Base-by-base conservation (phyloP, 2,329 filamentous ascomycete species). In the Ophidiomyces ophidiicola region DNA sequence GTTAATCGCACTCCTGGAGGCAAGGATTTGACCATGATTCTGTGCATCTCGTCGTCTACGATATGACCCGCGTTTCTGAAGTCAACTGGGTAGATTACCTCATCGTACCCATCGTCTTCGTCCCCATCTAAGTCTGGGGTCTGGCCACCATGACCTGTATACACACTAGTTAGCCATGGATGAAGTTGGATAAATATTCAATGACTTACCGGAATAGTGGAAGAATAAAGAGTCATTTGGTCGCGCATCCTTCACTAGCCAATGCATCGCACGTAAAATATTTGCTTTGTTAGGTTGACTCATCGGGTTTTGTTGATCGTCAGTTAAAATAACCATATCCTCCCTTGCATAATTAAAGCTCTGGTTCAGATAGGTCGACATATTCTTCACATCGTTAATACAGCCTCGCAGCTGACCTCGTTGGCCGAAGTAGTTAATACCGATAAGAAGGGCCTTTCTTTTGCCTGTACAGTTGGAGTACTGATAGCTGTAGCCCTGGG, bases 361-460 rank as follows among this genome's bases (percentile, higher is more conserved):
- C 60, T 87, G 77, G 47, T 84, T 83, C 43, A 96, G 68, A 57
- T 94, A 96, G 35, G 74, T 72, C 15, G 86, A 93, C 85, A 96
- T 93, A 66, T 94, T 94, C 63, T 87, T 83, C 30, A 94, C 88
- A 58, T 96, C 88, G 57, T 96, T 94, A 68, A 94, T 94, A 56
- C 88, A 96, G 32, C 88, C 88, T 42, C 86, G 72, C 33, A 94
- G 70, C 67, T 94, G 83, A 19, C 87, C 87, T 42, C 83, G 77
- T 63, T 94, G 87, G 36, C 82, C 79, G 57, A 94, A 94, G 64
- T 96, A 94, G 64, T 94, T 94, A 68, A 94, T 94, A 40, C 88
- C 88, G 50, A 94, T 88, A 45, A 96, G 63, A 20, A 94, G 67
- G 3, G 87, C 88, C 66, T 94, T 94, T 56, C 87, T 71, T 52